A percentile compares a stretch with the other conserved stretches of the same genome.
These are phyloP conservation scores for Balansia obtecta DNA, from an alignment of 2,329 filamentous ascomycete species.

Conservation along the genomic window DNA sequence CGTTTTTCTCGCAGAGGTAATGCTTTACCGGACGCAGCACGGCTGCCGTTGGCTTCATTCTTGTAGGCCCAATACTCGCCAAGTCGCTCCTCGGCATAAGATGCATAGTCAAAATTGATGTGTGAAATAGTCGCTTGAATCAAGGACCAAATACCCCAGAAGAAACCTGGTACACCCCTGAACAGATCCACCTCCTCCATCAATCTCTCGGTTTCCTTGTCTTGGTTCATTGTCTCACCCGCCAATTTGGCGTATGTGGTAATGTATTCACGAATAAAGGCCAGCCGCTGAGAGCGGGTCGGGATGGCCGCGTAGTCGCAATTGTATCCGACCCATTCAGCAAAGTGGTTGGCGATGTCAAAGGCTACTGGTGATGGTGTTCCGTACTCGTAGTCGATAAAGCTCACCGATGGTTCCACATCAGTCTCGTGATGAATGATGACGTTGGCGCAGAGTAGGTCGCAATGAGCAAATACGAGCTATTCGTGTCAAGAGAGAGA, in stretches of 20 bases:
- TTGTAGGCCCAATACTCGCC: slow-evolving; percentile 93
- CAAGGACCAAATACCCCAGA: slow-evolving; percentile 87
- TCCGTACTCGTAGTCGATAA: slow-evolving; percentile 98
- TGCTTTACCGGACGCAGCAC: slow-evolving; percentile 38
- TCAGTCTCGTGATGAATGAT: slow-evolving; percentile 51
- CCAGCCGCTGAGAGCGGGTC: slow-evolving; percentile 59
- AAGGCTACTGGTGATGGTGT: slow-evolving; percentile 90
- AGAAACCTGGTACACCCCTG: slow-evolving; percentile 80
- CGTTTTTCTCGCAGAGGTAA: slow-evolving; percentile 64
- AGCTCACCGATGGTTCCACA: slow-evolving; percentile 38
- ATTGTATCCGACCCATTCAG: slow-evolving; percentile 95
- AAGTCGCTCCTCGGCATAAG: slow-evolving; percentile 74
- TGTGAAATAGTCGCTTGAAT: slow-evolving; percentile 91
- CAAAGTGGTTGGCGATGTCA: slow-evolving; percentile 95
- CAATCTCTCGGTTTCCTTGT: slow-evolving; percentile 55
- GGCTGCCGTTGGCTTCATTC: slow-evolving; percentile 53
- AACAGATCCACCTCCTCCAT: slow-evolving; percentile 75
- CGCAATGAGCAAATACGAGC: slow-evolving; percentile 90
- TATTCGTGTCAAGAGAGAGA: slow-evolving; percentile 21
- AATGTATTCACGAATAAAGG: slow-evolving; percentile 78
- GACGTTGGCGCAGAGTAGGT: slow-evolving; percentile 91
- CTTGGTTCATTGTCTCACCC: slow-evolving; percentile 32
- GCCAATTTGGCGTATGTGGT: slow-evolving; percentile 52
- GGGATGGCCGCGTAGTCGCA: slow-evolving; percentile 82
- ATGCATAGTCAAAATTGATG: slow-evolving; percentile 94